Percentiles rank a stretch among this genome's conserved stretches.
Conservation (phyloP, 257 asterid species). For the Scutellaria minor region DNA sequence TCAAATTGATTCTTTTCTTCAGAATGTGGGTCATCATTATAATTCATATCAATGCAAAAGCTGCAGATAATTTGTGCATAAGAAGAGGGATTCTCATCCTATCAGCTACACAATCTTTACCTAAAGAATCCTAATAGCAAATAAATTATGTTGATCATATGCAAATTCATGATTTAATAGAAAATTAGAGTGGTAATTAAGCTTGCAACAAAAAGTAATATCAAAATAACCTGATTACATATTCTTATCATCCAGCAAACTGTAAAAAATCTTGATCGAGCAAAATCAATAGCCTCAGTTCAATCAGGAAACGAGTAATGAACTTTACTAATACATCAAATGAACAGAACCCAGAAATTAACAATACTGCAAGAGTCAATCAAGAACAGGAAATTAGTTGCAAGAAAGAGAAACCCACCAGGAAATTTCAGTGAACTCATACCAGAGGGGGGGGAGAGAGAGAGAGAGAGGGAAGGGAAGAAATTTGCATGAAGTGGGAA, state of each 20-base stretch:
- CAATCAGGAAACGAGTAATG: constrained; percentile 12
- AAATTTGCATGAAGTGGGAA: constrained; percentile 33
- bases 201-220: neutral
- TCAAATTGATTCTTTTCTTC: neutral
- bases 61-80: neutral
- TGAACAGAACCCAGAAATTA: constrained; percentile 19
- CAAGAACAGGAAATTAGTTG: constrained; percentile 3
- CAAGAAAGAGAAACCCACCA: constrained; percentile 4
- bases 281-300: neutral
- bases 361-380: neutral
- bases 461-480: neutral
- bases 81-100: too few species aligned
- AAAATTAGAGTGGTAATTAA: neutral
- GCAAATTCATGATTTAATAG: neutral
- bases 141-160: constrained; percentile 14
- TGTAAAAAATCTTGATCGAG: constrained; percentile 1
- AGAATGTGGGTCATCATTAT: neutral
- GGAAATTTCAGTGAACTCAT: neutral
- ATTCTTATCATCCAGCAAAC: neutral
- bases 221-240: neutral
- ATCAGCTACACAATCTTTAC: neutral
- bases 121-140: neutral
- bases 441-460: neutral
- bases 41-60: constrained; percentile 15
- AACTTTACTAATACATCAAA: constrained; percentile 23